These are phyloP conservation scores for Fomes fomentarius DNA, from an alignment of 1,284 basidiomycete species.

Conservation along the genomic window DNA sequence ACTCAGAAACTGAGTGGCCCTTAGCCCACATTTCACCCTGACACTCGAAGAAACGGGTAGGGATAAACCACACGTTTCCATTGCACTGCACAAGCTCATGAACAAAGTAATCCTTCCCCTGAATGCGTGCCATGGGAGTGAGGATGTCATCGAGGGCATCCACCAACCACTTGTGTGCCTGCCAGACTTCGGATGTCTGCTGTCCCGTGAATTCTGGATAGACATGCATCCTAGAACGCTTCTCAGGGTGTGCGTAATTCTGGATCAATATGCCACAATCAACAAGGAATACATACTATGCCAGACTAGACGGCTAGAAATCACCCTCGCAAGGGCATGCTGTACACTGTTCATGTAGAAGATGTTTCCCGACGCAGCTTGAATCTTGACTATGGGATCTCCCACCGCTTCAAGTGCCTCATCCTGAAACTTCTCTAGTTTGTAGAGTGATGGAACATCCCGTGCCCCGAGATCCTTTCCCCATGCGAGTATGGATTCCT, in stretches of 20 bases:
- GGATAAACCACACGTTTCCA: slow-evolving; percentile 1
- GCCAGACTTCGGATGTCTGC: not conserved
- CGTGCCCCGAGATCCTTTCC: slow-evolving; percentile 9
- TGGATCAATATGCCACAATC: slow-evolving; percentile 1
- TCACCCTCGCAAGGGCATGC: slow-evolving; percentile 1
- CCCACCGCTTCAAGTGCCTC: not conserved
- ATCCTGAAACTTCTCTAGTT: slow-evolving; percentile 4
- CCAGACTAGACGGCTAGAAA: not conserved
- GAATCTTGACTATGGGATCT: not conserved
- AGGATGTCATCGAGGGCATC: slow-evolving; percentile 10
- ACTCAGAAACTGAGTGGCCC: not conserved
- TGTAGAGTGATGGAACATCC: slow-evolving; percentile 12
- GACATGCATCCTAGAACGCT: not conserved
- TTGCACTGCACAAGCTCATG: slow-evolving; percentile 24
- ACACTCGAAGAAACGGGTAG: slow-evolving; percentile 7
- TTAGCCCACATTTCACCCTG: not conserved
- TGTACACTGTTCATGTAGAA: slow-evolving; percentile 10
- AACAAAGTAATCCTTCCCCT: slow-evolving; percentile 27
- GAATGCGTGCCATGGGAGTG: slow-evolving; percentile 22
- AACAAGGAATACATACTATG: not conserved
- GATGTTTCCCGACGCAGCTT: slow-evolving; percentile 4
- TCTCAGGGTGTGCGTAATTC: slow-evolving; percentile 10
- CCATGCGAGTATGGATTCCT: slow-evolving; percentile 13
- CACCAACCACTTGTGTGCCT: slow-evolving; percentile 8
- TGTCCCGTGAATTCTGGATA: slow-evolving; percentile 1